Evolutionary conservation across 192 early-diverging fungal species (phyloP).

Genomic region (Coemansia javaensis): DNA sequence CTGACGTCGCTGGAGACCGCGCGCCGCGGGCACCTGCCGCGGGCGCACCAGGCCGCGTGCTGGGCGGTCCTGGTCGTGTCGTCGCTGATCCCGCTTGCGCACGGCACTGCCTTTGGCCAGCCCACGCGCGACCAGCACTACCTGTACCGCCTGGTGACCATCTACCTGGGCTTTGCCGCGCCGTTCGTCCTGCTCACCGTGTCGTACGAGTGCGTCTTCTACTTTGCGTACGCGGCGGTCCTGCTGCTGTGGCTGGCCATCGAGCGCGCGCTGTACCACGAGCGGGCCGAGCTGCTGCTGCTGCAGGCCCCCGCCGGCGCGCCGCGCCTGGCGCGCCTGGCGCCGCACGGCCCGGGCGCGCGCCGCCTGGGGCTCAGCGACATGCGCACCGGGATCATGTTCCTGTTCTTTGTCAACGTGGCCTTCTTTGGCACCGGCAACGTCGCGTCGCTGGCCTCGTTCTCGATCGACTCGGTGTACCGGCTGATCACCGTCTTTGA

Average conservation of each 20-base stretch:
- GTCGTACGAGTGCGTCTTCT: slow-evolving; percentile 89
- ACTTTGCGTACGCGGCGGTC: slow-evolving; percentile 70
- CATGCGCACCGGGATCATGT: slow-evolving; percentile 62
- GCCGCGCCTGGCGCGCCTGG: slow-evolving; percentile 23
- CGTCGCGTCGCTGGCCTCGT: slow-evolving; percentile 80
- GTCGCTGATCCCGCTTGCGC: slow-evolving; percentile 36
- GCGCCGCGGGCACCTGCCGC: slow-evolving; percentile 35
- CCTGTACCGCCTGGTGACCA: slow-evolving; percentile 70
- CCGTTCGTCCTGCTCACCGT: slow-evolving; percentile 81
- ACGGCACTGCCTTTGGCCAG: slow-evolving; percentile 40
- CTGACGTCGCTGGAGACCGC: slow-evolving; percentile 31
- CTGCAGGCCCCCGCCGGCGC: slow-evolving; percentile 25
- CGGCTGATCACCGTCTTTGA: slow-evolving; percentile 85
- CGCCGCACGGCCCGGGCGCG: slow-evolving; percentile 4
- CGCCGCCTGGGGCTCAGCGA: slow-evolving; percentile 55
- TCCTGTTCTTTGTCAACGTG: slow-evolving; percentile 86
- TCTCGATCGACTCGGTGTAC: slow-evolving; percentile 85
- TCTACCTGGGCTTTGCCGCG: slow-evolving; percentile 84
- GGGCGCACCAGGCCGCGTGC: slow-evolving; percentile 32
- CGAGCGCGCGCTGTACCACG: slow-evolving; percentile 57
- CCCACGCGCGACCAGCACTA: slow-evolving; percentile 62
- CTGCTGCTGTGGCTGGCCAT: slow-evolving; percentile 73
- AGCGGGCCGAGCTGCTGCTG: slow-evolving; percentile 35
- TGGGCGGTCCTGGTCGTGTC: slow-evolving; percentile 42
- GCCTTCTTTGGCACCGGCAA: slow-evolving; percentile 98